phyloP scores from a whole-genome alignment of 2,329 filamentous ascomycete genomes.

The Arthrobotrys sinensis region DNA sequence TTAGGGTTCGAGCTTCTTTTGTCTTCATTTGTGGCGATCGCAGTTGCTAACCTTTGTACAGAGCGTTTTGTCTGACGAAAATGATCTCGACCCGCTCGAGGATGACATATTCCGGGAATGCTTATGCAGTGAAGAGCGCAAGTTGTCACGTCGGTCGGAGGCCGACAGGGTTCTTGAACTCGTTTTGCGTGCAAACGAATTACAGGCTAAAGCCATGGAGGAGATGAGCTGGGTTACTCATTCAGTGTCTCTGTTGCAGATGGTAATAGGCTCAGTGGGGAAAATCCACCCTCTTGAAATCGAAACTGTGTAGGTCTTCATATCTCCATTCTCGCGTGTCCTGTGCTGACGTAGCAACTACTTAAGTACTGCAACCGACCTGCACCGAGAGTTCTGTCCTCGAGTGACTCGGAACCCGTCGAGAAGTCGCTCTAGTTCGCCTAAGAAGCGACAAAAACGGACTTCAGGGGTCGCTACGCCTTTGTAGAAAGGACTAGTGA shows the following conservation, averaged over 20 bases:
- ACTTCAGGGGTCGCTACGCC: too few relatives aligned
- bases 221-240: neutral
- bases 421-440: neutral
- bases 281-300: neutral
- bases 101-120: neutral
- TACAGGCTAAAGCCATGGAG: neutral
- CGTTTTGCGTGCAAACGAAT: constrained; percentile 1
- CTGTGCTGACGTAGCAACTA: neutral
- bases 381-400: constrained; percentile 13
- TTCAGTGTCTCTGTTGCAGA: neutral
- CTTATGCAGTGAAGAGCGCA: neutral
- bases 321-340: neutral
- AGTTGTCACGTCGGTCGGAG: neutral
- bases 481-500: neutral
- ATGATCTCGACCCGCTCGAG: neutral
- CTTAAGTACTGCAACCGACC: constrained; percentile 16
- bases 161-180: neutral
- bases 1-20: neutral
- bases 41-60: neutral
- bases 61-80: neutral
- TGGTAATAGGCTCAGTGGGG: neutral
- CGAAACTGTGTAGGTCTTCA: neutral
- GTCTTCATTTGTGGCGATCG: neutral
- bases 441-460: constrained; percentile 1
- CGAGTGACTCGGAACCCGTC: constrained; percentile 3